Evolutionary conservation across 2,329 filamentous ascomycete genomes (phyloP).

Genomic region (Aureobasidium sp.): DNA sequence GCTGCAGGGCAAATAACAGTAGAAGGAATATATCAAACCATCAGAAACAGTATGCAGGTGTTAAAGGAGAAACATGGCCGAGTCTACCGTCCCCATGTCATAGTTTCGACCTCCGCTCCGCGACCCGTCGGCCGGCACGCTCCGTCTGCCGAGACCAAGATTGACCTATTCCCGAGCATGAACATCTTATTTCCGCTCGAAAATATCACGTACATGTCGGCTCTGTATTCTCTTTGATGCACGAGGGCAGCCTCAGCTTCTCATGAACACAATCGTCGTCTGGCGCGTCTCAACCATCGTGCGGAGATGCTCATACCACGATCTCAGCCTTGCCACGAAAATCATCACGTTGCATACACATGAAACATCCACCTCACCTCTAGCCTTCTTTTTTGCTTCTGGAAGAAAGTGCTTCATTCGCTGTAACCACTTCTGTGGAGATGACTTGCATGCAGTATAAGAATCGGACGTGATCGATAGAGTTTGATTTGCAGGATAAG

Average conservation of each 20-base stretch:
- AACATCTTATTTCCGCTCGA: not conserved
- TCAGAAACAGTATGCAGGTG: not conserved
- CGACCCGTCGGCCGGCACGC: not conserved
- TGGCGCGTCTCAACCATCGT: not conserved
- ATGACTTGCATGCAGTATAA: not conserved
- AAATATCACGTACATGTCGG: too few species aligned
- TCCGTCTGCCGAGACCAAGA: not conserved
- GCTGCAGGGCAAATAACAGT: not conserved
- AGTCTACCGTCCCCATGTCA: not conserved
- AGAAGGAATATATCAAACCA: not conserved
- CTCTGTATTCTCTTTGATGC: too few species aligned
- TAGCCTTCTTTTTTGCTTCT: not conserved
- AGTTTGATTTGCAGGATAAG: not conserved
- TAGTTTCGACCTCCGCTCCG: not conserved
- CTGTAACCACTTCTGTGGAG: not conserved
- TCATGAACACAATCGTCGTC: too few species aligned
- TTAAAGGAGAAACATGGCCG: not conserved
- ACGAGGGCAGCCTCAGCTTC: too few species aligned
- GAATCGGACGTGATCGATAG: not conserved
- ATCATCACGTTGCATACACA: not conserved
- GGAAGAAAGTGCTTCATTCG: not conserved
- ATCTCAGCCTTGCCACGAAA: not conserved
- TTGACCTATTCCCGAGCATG: not conserved
- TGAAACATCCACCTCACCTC: not conserved
- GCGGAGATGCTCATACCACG: not conserved